Evolutionary conservation across 2,329 filamentous ascomycete species (phyloP), one percentile per base, ranked within the genome.

Genomic region (Cytospora piceicola): DNA sequence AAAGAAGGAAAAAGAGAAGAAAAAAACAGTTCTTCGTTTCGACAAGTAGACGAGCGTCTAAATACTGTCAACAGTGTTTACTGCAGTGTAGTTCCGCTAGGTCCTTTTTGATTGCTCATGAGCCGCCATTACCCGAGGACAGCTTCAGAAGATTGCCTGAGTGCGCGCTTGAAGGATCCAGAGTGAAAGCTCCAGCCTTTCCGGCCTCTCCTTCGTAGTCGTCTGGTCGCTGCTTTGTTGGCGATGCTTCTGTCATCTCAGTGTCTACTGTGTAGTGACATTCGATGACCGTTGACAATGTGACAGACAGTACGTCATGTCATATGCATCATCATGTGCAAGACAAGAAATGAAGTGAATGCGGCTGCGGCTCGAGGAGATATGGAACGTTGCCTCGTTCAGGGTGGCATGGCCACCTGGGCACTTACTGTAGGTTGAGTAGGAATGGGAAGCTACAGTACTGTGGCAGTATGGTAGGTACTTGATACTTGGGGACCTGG

Each of bases 321-420:
- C 39, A 42, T 24, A 49, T 49, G 46, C 42, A 46, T 3, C 20
- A 53, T 63, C 53, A 63, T 57, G 42, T 63, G 60, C 52, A 56
- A 62, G 39, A 62, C 60, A 49, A 12, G 20, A 49, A 24, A n/a
- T n/a, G n/a, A n/a, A 49, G 22, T n/a, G 8, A 24, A 9, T 49
- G 46, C 46, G 53, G 29, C 39, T 57, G 53, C 51, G 53, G 53
- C 30, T 57, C 52, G 52, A 29, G 49, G 36, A 57, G 53, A 39
- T 53, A 63, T 63, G 61, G 61, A 63, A 63, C 61, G 61, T 63
- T 63, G 61, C 61, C 56, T 63, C 32, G 46, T 20, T 49, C 46
- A 20, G 46, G n/a, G 12, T 49, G 46, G 42, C 42, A 34, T 39
- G 36, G 32, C 32, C 27, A 29, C 27, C 27, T 5, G n/a, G n/a